These are phyloP conservation scores for Hericium erinaceus DNA, from an alignment of 768 basidiomycete genomes.

Conservation along the genomic window DNA sequence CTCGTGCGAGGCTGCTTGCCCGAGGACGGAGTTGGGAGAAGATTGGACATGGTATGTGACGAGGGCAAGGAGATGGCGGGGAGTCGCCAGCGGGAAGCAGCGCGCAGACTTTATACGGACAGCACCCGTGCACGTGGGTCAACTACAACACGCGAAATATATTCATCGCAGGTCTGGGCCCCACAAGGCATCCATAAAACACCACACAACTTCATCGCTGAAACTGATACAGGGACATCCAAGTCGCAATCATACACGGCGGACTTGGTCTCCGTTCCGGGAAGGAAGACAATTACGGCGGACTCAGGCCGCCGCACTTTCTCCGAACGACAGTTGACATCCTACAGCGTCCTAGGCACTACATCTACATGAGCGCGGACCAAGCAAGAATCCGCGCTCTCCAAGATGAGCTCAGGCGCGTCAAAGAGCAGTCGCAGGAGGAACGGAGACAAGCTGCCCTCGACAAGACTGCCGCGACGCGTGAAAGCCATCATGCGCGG, in stretches of 20 bases:
- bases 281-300: too few species aligned
- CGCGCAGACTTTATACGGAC: neutral
- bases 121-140: neutral
- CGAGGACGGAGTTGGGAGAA: neutral
- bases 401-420: slow-evolving; percentile 1
- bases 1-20: slow-evolving; percentile 11
- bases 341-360: too few species aligned
- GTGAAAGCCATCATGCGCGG: neutral
- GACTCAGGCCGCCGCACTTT: too few species aligned
- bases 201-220: neutral
- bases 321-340: too few species aligned
- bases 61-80: neutral
- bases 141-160: neutral
- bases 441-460: neutral
- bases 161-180: neutral
- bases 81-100: neutral
- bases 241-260: too few species aligned
- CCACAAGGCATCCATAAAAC: neutral
- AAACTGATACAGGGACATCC: too few species aligned
- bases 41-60: slow-evolving; percentile 6
- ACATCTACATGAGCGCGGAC: too few species aligned
- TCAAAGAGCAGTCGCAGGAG: slow-evolving; percentile 3
- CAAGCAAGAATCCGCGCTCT: neutral
- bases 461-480: neutral
- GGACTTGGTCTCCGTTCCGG: too few species aligned